A percentile compares a stretch with the other conserved stretches of the same genome.
These are phyloP conservation scores for Pseudogymnoascus sp. DNA, from an alignment of 2,329 filamentous ascomycete genomes.

Conservation along the genomic window DNA sequence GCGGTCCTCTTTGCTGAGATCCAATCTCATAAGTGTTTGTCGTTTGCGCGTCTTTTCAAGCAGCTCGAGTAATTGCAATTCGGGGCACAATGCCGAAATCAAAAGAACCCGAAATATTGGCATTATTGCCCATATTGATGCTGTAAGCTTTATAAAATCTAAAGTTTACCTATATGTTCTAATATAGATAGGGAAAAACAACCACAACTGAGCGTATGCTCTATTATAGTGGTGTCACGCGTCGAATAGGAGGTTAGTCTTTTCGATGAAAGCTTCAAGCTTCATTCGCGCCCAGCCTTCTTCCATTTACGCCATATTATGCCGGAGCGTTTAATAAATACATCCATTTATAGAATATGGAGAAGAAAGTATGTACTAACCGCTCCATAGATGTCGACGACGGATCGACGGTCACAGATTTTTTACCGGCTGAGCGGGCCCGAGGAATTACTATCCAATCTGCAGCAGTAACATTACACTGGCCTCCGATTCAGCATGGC, in stretches of 20 bases:
- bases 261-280: neutral
- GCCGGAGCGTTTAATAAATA: neutral
- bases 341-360: slow-evolving; percentile 3
- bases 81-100: slow-evolving; percentile 17
- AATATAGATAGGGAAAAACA: slow-evolving; percentile 65
- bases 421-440: slow-evolving; percentile 82
- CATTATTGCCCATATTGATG: slow-evolving; percentile 98
- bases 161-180: neutral
- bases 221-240: slow-evolving; percentile 85
- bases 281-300: neutral
- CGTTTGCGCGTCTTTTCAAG: slow-evolving; percentile 5
- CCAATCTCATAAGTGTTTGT: neutral
- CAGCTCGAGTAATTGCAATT: neutral
- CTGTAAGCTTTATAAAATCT: slow-evolving; percentile 37
- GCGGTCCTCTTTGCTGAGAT: neutral
- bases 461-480: slow-evolving; percentile 88
- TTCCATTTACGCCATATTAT: neutral
- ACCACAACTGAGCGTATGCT: slow-evolving; percentile 99
- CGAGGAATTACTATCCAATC: slow-evolving; percentile 97
- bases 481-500: slow-evolving; percentile 54
- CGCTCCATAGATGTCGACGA: slow-evolving; percentile 68
- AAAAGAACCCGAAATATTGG: slow-evolving; percentile 82
- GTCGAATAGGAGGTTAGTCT: slow-evolving; percentile 62
- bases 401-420: slow-evolving; percentile 95
- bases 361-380: neutral